Evolutionary conservation across 2,329 filamentous ascomycete genomes (phyloP), one percentile per base, ranked within the genome.

Genomic region (Westerdykella aurantiaca): DNA sequence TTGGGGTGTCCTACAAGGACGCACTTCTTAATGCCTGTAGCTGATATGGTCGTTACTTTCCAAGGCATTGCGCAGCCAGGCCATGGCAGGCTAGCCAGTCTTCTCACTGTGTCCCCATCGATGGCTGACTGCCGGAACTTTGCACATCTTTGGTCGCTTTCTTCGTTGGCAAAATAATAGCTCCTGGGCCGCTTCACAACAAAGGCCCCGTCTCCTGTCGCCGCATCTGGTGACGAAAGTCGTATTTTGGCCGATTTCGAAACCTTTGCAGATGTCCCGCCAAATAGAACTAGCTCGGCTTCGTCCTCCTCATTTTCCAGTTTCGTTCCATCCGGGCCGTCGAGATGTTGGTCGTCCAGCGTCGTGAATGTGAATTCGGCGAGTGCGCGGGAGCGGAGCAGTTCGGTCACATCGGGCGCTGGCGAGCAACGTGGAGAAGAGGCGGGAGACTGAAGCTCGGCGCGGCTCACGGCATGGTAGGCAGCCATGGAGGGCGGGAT

Each of bases 371-470:
- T 50, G 37, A 53, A 64, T 21, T 63, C 51, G 40, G 48, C 41
- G 33, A 49, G 45, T 6, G 55, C 40, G n/a, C 48, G 58, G 14
- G 55, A 52, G 22, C 58, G 61, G 23, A 67, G 46, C 23, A 64
- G 57, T 23, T 59, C 55, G 23, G 58, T 51, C 25, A 67, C 43
- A 34, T 52, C 53, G 38, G 61, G 58, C 38, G 66, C 64, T 11
- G 65, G 65, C 11, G 64, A 63, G 18, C 61, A 64, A 42, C 57
- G 61, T 5, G 61, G 56, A 10, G 64, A 66, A 9, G 58, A 56
- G 23, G 45, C 45, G 33, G 63, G 61, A 21, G 64, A 67, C 21
- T 58, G 50, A 9, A 68, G 64, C 37, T 67, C 62, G 16, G 58
- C 46, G 39, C 65, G 65, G 43, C 61, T 58, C 21, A 68, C 55